A percentile compares a stretch with the other conserved stretches of the same genome.
phyloP scores from a whole-genome alignment of 1,284 basidiomycete species.

The Anthracocystis setariae region DNA sequence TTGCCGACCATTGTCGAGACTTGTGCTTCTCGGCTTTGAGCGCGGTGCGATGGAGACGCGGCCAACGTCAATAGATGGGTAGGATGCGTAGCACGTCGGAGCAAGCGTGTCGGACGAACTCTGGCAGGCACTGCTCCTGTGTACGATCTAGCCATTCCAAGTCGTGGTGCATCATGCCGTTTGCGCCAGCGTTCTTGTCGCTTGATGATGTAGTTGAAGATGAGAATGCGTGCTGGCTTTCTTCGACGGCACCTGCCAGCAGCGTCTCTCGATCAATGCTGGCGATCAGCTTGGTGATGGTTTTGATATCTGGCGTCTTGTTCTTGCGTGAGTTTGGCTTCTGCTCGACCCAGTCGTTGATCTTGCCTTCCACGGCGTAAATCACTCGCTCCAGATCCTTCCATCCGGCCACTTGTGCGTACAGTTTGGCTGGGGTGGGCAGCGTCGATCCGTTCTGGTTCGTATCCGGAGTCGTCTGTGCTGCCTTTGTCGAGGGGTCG shows the following conservation, averaged over 20 bases:
- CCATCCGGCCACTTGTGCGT: conserved; percentile 37
- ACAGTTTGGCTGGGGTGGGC: conserved; percentile 34
- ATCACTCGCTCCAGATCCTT: conserved; percentile 43
- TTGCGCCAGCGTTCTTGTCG: background rate
- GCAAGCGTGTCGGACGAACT: conserved; percentile 42
- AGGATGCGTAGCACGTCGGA: conserved; percentile 42
- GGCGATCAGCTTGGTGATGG: conserved; percentile 49
- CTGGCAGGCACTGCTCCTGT: conserved; percentile 44
- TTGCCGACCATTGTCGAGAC: too few relatives aligned
- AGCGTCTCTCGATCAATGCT: conserved; percentile 47
- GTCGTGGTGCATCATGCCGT: conserved; percentile 26
- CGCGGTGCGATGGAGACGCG: too few relatives aligned
- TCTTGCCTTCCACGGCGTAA: conserved; percentile 42
- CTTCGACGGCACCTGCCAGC: conserved; percentile 41
- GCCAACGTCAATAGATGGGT: conserved; percentile 27
- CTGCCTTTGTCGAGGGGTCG: conserved; percentile 9
- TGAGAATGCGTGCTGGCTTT: conserved; percentile 1
- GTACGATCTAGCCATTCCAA: conserved; percentile 51
- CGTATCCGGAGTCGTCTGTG: background rate
- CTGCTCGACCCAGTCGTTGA: conserved; percentile 40
- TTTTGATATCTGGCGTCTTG: conserved; percentile 36
- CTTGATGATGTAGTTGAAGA: background rate
- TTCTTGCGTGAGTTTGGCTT: conserved; percentile 30
- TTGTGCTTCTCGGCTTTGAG: background rate
- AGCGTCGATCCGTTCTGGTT: background rate